Conservation (phyloP, 2,329 filamentous ascomycete genomes). For the Ceratocystis ficicola region DNA sequence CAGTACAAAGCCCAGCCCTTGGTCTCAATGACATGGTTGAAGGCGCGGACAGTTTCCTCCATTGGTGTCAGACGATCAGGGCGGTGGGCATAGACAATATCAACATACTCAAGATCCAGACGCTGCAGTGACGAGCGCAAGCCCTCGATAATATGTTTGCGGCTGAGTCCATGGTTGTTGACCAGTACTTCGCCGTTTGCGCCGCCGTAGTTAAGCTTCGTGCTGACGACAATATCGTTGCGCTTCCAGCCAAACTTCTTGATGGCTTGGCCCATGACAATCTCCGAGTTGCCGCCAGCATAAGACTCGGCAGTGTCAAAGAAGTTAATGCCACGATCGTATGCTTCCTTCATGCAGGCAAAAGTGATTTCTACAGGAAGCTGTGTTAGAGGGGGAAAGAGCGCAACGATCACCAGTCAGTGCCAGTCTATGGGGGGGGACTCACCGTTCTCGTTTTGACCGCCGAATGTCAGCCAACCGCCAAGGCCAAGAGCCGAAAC, state of each 20-base stretch:
- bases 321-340: slow-evolving; percentile 49
- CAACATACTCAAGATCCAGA: slow-evolving; percentile 48
- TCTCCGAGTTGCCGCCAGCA: slow-evolving; percentile 47
- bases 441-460: slow-evolving; percentile 31
- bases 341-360: slow-evolving; percentile 49
- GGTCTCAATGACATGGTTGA: slow-evolving; percentile 42
- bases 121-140: slow-evolving; percentile 47
- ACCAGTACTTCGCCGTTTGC: slow-evolving; percentile 49
- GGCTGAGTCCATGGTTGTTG: slow-evolving; percentile 55
- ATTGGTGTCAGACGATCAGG: slow-evolving; percentile 57
- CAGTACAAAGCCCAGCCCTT: slow-evolving; percentile 58
- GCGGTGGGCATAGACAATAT: slow-evolving; percentile 57
- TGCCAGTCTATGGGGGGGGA: not conserved
- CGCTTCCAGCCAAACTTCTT: slow-evolving; percentile 49
- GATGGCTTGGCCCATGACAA: slow-evolving; percentile 50
- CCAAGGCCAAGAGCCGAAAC: slow-evolving; percentile 51
- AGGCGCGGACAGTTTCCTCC: slow-evolving; percentile 57
- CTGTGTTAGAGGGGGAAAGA: not conserved
- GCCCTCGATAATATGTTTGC: slow-evolving; percentile 60
- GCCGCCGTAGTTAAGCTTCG: slow-evolving; percentile 55
- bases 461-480: slow-evolving; percentile 55
- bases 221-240: slow-evolving; percentile 49
- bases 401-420: too few relatives aligned
- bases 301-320: slow-evolving; percentile 51
- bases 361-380: slow-evolving; percentile 34